Percentiles rank a stretch among this genome's conserved stretches.
These are phyloP conservation scores for Solanum okadae DNA, from an alignment of 257 asterid genomes.

Conservation along the genomic window DNA sequence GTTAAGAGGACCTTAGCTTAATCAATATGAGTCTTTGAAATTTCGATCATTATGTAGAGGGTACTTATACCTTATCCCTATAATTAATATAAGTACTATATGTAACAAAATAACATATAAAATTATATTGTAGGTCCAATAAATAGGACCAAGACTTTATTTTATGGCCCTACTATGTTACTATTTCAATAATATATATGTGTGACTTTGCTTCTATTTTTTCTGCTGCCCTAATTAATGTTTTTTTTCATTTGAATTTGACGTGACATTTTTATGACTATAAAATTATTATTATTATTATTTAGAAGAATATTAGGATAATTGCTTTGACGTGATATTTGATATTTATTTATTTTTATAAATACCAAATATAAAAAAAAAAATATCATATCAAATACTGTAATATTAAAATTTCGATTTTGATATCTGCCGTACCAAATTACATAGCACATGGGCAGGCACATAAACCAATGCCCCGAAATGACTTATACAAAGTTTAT, in stretches of 20 bases:
- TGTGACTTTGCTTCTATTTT: background rate
- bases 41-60: too few species aligned
- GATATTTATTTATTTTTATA: too few species aligned
- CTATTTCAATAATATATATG: background rate
- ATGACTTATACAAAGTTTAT: background rate
- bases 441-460: background rate
- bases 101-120: background rate
- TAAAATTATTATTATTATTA: too few species aligned
- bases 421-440: background rate
- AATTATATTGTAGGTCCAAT: background rate
- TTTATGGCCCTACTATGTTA: background rate
- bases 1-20: too few species aligned
- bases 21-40: too few species aligned
- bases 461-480: background rate
- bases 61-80: too few species aligned
- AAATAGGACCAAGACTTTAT: background rate
- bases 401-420: background rate
- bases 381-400: background rate
- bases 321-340: too few species aligned
- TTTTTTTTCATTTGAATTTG: background rate
- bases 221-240: background rate
- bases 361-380: background rate
- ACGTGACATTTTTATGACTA: too few species aligned
- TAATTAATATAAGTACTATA: background rate
- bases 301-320: too few species aligned